A percentile compares a stretch with the other conserved stretches of the same genome.
Evolutionary conservation across 345 rosid species (phyloP).

Genomic region (Eucalyptus brandiana): DNA sequence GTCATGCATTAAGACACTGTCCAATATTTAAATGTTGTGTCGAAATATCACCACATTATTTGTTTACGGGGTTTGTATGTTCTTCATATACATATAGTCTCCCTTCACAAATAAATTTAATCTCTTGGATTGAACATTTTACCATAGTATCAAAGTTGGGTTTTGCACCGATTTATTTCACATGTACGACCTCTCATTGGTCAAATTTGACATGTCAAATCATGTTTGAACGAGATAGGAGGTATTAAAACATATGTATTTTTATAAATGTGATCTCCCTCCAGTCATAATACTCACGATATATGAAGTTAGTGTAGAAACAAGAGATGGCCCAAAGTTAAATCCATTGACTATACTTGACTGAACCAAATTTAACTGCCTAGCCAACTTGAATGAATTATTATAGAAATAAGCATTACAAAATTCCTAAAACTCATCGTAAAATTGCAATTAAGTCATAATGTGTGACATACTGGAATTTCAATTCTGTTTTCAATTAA

Average conservation of each 20-base stretch:
- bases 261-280: no score
- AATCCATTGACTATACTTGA: background rate
- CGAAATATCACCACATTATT: background rate
- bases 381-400: background rate
- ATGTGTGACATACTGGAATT: no score
- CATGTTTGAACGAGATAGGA: background rate
- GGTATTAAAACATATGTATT: no score
- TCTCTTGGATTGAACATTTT: no score
- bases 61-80: background rate
- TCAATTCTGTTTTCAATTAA: no score
- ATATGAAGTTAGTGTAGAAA: background rate
- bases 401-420: no score
- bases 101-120: no score
- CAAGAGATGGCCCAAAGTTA: background rate
- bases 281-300: no score
- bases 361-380: fast-evolving
- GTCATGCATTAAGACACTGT: no score
- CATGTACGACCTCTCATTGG: fast-evolving
- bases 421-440: fast-evolving
- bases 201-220: background rate
- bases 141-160: fast-evolving
- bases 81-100: no score
- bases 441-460: no score
- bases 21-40: no score
- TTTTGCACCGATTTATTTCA: background rate